Evolutionary conservation across 345 rosid genomes (phyloP), one percentile per base, ranked within the genome.

Genomic region (Acer yangbiense): DNA sequence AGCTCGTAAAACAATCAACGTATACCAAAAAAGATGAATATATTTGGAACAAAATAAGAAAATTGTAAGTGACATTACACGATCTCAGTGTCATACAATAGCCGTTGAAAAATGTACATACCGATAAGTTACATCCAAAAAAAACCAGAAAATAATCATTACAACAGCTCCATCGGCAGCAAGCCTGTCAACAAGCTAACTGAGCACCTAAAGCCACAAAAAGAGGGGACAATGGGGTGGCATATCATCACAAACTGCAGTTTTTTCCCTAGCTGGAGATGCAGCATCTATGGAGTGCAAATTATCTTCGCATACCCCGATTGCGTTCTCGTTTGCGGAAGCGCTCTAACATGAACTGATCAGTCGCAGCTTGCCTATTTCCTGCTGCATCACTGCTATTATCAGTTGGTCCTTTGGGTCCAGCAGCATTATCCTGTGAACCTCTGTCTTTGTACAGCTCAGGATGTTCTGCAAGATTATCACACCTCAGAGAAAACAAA

Each of bases 291-390:
- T 29, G 35, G 2, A 23, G 11, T 65, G 67, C 54, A 72, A 13
- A 32, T 65, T 75, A 95, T 90, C 99, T 92, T 77, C 98, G 81
- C 98, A 94, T 96, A 29, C 84, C 97, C 7, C 98, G 87, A 78
- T 96, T 88, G 54, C 99, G 93, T 81, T 96, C 98, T 77, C 98
- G 88, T 86, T 94, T 96, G n/a, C 98, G 89, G 79, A 96, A 96
- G 20, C 97, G 94, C 76, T 96, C 93, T 73, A 96, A 78, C 97
- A 91, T 94, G 83, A 94, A 83, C 79, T 94, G 82, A 80, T 96
- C 99, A 5, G 99, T 96, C 52, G 99, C 99, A 79, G 98, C 99
- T 88, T 91, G 97, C 83, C 99, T 91, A 61, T 81, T 89, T 72
- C 89, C 88, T 44, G 88, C 88, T 74, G 94, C 80, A 57, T 91